Evolutionary conservation across 2,329 filamentous ascomycete genomes (phyloP).

Genomic region (Neonectria hederae): DNA sequence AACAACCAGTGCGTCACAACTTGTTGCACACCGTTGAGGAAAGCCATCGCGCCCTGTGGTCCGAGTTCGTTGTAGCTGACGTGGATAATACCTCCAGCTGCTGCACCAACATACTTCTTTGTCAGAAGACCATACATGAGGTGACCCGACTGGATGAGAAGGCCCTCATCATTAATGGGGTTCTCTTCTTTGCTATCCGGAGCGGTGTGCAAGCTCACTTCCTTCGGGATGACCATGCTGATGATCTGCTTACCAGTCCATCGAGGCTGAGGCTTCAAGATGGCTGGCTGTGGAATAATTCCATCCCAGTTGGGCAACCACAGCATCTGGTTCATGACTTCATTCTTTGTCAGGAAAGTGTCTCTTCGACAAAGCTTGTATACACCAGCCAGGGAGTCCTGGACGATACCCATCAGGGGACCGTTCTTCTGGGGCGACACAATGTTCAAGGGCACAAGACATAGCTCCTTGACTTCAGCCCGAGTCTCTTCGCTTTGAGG

Average conservation of each 20-base stretch:
- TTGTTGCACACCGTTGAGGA: constrained; percentile 94
- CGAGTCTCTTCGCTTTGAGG: constrained; percentile 97
- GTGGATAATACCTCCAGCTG: constrained; percentile 90
- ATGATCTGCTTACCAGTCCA: constrained; percentile 99
- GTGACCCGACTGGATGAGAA: constrained; percentile 87
- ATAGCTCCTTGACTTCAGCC: constrained; percentile 92
- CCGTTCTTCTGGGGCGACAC: constrained; percentile 97
- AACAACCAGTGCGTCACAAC: constrained; percentile 98
- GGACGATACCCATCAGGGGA: constrained; percentile 98
- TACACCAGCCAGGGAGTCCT: constrained; percentile 94
- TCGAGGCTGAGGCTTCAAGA: constrained; percentile 87
- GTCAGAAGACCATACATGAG: constrained; percentile 89
- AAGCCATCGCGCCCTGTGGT: constrained; percentile 84
- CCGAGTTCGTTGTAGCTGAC: constrained; percentile 97
- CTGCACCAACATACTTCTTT: constrained; percentile 94
- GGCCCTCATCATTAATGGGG: constrained; percentile 77
- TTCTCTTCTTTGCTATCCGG: constrained; percentile 69
- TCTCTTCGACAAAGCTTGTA: constrained; percentile 98
- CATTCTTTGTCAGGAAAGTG: constrained; percentile 86
- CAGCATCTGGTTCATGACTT: constrained; percentile 96
- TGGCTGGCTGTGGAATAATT: constrained; percentile 90
- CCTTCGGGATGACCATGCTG: constrained; percentile 88
- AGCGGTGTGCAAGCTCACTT: constrained; percentile 78
- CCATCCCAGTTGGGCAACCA: constrained; percentile 99
- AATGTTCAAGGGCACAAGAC: constrained; percentile 98